A percentile compares a stretch with the other conserved stretches of the same genome.
phyloP scores from a whole-genome alignment of 345 rosid genomes.

The Cardamine occulta region DNA sequence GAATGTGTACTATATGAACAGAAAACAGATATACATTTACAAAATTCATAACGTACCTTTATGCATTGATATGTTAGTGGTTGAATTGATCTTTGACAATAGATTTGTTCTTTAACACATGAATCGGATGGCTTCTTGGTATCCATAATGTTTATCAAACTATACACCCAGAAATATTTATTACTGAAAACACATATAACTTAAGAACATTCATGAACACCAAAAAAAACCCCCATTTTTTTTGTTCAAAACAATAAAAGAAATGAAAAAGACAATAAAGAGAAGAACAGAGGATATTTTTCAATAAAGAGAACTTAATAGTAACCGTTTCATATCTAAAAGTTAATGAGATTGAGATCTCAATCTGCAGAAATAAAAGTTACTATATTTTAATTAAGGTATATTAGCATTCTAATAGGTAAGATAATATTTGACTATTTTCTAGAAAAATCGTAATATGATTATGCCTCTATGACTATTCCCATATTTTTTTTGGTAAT shows the following conservation, averaged over 20 bases:
- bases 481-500: neutral
- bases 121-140: slow-evolving; percentile 27
- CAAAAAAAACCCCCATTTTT: neutral
- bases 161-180: neutral
- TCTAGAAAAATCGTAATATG: neutral
- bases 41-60: slow-evolving; percentile 11
- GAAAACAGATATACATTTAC: neutral
- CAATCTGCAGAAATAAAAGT: neutral
- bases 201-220: slow-evolving; percentile 2
- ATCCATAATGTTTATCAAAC: slow-evolving; percentile 19
- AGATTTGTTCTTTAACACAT: slow-evolving; percentile 17
- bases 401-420: neutral
- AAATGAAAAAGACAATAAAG: neutral
- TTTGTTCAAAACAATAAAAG: neutral
- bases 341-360: neutral
- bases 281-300: neutral
- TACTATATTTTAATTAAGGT: neutral
- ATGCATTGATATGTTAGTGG: slow-evolving; percentile 7
- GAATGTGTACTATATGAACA: neutral
- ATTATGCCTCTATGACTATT: neutral
- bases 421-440: neutral
- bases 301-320: neutral
- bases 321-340: neutral
- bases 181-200: neutral
- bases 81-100: slow-evolving; percentile 27